Conservation (phyloP, 2,329 filamentous ascomycete genomes). For the Dothidotthia symphoricarpi region DNA sequence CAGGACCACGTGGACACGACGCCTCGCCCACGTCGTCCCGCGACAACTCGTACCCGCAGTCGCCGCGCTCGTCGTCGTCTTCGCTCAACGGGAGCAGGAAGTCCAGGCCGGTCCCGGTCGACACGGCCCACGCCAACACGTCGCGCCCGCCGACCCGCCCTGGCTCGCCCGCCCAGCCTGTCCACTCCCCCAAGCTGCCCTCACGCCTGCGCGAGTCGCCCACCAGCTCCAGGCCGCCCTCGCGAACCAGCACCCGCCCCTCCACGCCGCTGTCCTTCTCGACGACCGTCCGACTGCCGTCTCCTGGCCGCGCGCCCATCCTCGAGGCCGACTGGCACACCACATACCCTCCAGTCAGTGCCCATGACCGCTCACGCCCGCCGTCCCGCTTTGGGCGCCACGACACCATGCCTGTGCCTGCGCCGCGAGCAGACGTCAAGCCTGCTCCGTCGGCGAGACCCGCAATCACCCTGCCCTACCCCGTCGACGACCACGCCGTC, state of each 20-base stretch:
- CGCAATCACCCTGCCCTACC: constrained; percentile 44
- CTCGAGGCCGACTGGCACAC: constrained; percentile 32
- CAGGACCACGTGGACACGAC: constrained; percentile 13
- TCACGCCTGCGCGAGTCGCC: constrained; percentile 25
- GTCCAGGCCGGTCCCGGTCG: constrained; percentile 19
- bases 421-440: constrained; percentile 35
- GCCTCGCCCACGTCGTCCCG: constrained; percentile 30
- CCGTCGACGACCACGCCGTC: constrained; percentile 43
- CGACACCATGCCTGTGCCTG: constrained; percentile 31
- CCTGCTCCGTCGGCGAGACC: constrained; percentile 33
- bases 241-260: constrained; percentile 25
- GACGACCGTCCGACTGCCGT: constrained; percentile 15
- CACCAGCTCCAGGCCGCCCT: constrained; percentile 27
- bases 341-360: constrained; percentile 29
- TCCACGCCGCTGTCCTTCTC: constrained; percentile 29
- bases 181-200: constrained; percentile 30
- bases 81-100: constrained; percentile 23
- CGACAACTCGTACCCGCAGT: constrained; percentile 24
- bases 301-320: constrained; percentile 20
- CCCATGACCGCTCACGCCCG: constrained; percentile 26
- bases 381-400: constrained; percentile 28
- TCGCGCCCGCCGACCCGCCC: constrained; percentile 24
- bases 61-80: constrained; percentile 35
- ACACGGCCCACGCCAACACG: constrained; percentile 15
- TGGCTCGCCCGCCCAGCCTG: constrained; percentile 26